Evolutionary conservation across 192 early-diverging fungal genomes (phyloP), one percentile per base, ranked within the genome.

Genomic region (Linderina pennispora): DNA sequence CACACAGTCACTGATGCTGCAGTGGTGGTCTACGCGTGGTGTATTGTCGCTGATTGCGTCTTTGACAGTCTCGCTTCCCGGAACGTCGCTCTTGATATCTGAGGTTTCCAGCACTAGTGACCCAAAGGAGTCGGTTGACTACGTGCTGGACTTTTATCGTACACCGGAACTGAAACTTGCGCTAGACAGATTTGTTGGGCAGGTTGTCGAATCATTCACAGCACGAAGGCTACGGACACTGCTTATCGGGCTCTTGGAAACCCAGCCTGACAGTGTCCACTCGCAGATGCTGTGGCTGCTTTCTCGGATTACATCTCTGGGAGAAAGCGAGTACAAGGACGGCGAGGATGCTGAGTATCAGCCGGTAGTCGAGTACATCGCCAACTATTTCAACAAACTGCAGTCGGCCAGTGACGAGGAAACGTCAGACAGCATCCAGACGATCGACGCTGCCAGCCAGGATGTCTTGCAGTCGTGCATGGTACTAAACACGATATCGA

Each of bases 11-110:
- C 24, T 50, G 32, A 15, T 62, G 1, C 9, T 14, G 1, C 34
- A 54, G 7, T 70, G 66, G 66, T 70, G 66, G 66, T 21, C 22
- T 9, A 23, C 54, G 0, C 50, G 48, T 26, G 66, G 66, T 0
- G 43, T 62, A n/a, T 26, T 15, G 2, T 19, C 51, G 16, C 48
- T 70, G 11, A 13, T 70, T 15, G 14, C 26, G 14, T 53, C 66
- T 16, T 48, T 70, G 34, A 14, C 28, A 2, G 22, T 70, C 14
- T 45, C 59, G 25, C 32, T 70, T 8, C 60, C 66, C 0, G 66
- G 66, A 0, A 70, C 66, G 2, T 48, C 66, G 5, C 35, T 70
- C 36, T 51, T 70, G 16, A 46, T 55, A 1, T 16, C 45, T 9
- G 65, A 61, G 3, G 40, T 53, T 3, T 6, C 47, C 6, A 31